These are phyloP conservation scores for Aureobasidium mangrovei DNA, from an alignment of 2,329 filamentous ascomycete species.

Conservation along the genomic window DNA sequence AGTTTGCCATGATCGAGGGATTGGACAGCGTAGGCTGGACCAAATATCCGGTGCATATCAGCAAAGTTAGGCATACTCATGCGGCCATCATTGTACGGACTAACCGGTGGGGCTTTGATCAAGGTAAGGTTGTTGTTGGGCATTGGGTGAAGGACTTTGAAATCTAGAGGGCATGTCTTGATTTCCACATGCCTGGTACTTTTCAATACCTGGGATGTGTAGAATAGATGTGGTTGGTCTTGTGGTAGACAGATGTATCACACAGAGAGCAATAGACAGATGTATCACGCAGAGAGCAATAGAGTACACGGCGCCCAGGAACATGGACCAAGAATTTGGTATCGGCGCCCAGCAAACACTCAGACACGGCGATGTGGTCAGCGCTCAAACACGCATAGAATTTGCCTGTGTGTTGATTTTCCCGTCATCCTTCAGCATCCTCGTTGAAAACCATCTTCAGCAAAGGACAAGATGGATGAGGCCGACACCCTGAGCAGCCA, in stretches of 20 bases:
- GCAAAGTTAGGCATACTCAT: slow-evolving; percentile 70
- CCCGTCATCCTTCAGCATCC: too few species aligned
- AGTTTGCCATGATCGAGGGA: slow-evolving; percentile 76
- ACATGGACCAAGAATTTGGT: too few species aligned
- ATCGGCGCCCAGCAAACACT: not conserved
- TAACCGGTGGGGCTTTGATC: slow-evolving; percentile 57
- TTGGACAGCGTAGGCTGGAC: slow-evolving; percentile 56
- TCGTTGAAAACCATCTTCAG: too few species aligned
- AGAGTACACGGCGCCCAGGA: too few species aligned
- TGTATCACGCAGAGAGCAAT: too few species aligned
- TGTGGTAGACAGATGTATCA: too few species aligned
- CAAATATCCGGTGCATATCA: slow-evolving; percentile 61
- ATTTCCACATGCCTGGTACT: not conserved
- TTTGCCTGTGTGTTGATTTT: too few species aligned
- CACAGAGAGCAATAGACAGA: too few species aligned
- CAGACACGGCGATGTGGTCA: not conserved
- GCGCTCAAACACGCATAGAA: not conserved
- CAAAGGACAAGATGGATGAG: too few species aligned
- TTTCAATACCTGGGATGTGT: not conserved
- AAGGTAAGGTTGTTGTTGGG: slow-evolving; percentile 67
- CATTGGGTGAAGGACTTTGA: slow-evolving; percentile 77
- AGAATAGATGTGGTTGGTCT: not conserved
- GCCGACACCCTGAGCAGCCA: not conserved
- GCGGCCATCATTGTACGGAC: slow-evolving; percentile 80
- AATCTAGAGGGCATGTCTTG: slow-evolving; percentile 30